Base-by-base conservation (phyloP, 371 early-diverging fungal genomes). In the Racocetra persica region DNA sequence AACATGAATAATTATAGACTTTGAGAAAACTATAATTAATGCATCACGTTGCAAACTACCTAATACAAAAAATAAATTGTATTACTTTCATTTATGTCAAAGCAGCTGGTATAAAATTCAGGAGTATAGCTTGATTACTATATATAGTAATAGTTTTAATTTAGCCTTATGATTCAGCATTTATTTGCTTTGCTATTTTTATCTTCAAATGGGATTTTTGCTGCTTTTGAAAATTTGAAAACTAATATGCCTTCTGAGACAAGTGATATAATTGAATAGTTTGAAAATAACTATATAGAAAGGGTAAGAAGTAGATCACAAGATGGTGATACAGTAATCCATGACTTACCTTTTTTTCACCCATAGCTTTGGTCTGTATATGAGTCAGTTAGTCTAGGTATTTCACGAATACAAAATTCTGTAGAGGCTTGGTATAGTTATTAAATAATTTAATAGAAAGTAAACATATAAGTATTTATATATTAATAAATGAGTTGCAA, bases 211-310 rank as follows among this genome's bases (percentile, higher is more conserved):
- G 10, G 52, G 51, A 73, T 73, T 26, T 51, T 20, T 22, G 52
- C 2, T 24, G 54, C 28, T 22, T 73, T 73, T 55, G 26, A 73
- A 51, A 14, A 11, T 52, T 24, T 73, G 24, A 52, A 55, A 20
- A 10, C 16, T 28, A 38, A 4, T 2, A 67, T 67, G 41, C 41
- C 41, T 38, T 7, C 20, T 10, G 67, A 67, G 36, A n/a, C 67
- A 67, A 41, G 32, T 32, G 41, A 67, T 3, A 10, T 67, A 18
- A 36, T 32, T 38, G n/a, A 67, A n/a, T 67, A 36, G 38, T 67
- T 32, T 67, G 67, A 67, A 67, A 32, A 67, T 6, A 67, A 67
- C n/a, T 67, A 67, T 67, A 36, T 67, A 18, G 2, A 16, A 32
- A 18, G 32, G 32, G 32, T 32, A 32, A 32, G 20, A n/a, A n/a